Conservation (phyloP, 2,329 filamentous ascomycete genomes). For the Saccharata proteae region DNA sequence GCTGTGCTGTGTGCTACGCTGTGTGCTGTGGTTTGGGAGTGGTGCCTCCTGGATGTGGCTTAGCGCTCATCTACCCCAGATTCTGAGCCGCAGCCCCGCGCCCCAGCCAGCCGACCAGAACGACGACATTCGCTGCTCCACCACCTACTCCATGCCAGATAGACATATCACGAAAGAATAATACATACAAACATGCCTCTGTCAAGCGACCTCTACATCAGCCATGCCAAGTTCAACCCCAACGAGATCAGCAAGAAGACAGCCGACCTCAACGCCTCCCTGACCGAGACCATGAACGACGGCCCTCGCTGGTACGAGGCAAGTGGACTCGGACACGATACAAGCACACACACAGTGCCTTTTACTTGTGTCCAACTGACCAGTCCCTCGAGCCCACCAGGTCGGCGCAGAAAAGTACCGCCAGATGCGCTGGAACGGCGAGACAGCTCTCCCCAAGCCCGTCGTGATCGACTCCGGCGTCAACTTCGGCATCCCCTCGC, state of each 20-base stretch:
- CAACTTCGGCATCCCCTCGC: constrained; percentile 38
- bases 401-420: constrained; percentile 43
- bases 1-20: no score
- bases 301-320: constrained; percentile 43
- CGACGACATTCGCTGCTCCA: no score
- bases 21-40: no score
- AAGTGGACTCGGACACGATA: constrained; percentile 1
- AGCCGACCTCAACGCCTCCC: constrained; percentile 30
- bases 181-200: no score
- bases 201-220: constrained; percentile 28
- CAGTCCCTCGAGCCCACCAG: constrained; percentile 15
- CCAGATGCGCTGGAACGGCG: constrained; percentile 40
- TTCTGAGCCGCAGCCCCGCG: no score
- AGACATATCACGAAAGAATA: no score
- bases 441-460: constrained; percentile 39
- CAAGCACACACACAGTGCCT: background rate
- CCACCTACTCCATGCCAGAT: no score
- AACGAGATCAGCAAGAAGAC: constrained; percentile 29
- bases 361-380: no score
- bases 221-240: constrained; percentile 33
- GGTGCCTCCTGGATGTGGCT: no score
- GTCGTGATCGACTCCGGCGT: constrained; percentile 34
- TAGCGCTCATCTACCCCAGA: no score
- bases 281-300: constrained; percentile 30
- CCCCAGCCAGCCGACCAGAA: no score